Evolutionary conservation across 805 yeast species (phyloP).

Genomic region (Priceomyces fermenticarens): DNA sequence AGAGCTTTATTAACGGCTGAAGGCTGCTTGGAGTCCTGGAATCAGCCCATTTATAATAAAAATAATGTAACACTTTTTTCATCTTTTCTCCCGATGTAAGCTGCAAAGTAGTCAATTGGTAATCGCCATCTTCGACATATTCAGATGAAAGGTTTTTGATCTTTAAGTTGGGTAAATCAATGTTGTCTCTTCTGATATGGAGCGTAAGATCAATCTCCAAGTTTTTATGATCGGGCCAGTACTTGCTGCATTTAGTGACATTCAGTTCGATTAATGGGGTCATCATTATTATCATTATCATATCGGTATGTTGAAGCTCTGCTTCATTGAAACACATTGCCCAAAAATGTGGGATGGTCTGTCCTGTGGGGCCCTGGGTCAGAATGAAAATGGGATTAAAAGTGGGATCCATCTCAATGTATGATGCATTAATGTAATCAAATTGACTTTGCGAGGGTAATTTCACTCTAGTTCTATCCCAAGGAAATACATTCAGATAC

Average conservation of each 20-base stretch:
- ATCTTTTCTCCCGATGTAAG: constrained; percentile 14
- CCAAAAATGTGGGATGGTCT: constrained; percentile 48
- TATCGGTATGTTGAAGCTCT: constrained; percentile 19
- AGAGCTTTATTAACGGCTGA: constrained; percentile 25
- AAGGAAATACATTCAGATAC: constrained; percentile 40
- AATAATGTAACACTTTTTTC: constrained; percentile 36
- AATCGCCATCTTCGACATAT: constrained; percentile 16
- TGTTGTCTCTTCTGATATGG: constrained; percentile 16
- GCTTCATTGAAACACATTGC: constrained; percentile 40
- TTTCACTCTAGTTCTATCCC: constrained; percentile 33
- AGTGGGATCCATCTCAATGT: constrained; percentile 14
- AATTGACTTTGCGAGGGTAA: constrained; percentile 17
- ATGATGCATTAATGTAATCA: constrained; percentile 42
- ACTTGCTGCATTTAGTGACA: constrained; percentile 37
- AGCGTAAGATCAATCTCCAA: constrained; percentile 16
- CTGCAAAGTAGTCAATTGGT: constrained; percentile 23
- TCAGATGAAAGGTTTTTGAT: constrained; percentile 16
- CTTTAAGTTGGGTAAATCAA: constrained; percentile 16
- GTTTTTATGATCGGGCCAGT: constrained; percentile 35
- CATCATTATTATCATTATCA: constrained; percentile 35
- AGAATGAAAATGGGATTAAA: constrained; percentile 49
- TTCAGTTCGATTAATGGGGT: constrained; percentile 51
- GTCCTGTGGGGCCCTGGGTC: constrained; percentile 60
- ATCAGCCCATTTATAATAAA: constrained; percentile 46
- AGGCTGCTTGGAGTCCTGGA: constrained; percentile 35